Percentiles rank a stretch among this genome's conserved stretches.
Evolutionary conservation across 352 stramenopile genomes (phyloP).

Genomic region (Phytophthora cryptogea): DNA sequence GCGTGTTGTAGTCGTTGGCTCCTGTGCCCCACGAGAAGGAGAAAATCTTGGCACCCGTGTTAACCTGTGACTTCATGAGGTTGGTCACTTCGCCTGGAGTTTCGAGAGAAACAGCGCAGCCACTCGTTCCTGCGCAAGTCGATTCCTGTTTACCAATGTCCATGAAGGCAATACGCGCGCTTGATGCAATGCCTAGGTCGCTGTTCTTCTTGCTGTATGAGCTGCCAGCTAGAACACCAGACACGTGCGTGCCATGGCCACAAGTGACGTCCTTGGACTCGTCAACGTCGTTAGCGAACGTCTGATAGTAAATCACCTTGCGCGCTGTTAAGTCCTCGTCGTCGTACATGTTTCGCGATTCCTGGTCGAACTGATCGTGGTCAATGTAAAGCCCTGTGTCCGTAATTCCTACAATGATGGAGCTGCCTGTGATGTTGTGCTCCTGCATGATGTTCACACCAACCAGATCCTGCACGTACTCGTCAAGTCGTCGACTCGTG

Average conservation of each 20-base stretch:
- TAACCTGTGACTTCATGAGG: conserved; percentile 64
- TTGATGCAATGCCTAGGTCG: conserved; percentile 76
- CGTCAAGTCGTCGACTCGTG: conserved; percentile 46
- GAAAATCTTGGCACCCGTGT: conserved; percentile 60
- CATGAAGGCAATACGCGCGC: conserved; percentile 87
- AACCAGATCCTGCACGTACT: conserved; percentile 60
- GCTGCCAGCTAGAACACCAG: conserved; percentile 75
- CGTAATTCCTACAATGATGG: conserved; percentile 72
- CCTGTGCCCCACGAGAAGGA: conserved; percentile 75
- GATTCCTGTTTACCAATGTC: conserved; percentile 76
- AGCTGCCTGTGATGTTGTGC: conserved; percentile 70
- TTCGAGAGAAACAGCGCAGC: conserved; percentile 49
- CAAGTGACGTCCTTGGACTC: conserved; percentile 64
- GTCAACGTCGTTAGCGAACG: conserved; percentile 73
- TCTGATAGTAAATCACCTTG: conserved; percentile 86
- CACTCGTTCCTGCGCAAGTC: conserved; percentile 38
- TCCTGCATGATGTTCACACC: conserved; percentile 54
- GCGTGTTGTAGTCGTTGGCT: conserved; percentile 64
- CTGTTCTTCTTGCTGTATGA: conserved; percentile 41
- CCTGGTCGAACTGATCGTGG: conserved; percentile 81
- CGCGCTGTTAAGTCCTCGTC: conserved; percentile 52
- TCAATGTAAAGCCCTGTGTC: conserved; percentile 80
- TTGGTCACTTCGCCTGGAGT: conserved; percentile 49
- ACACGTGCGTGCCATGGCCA: conserved; percentile 90
- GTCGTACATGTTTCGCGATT: conserved; percentile 61